phyloP scores from a whole-genome alignment of 2,329 filamentous ascomycete species.

The Colletotrichum sp. region DNA sequence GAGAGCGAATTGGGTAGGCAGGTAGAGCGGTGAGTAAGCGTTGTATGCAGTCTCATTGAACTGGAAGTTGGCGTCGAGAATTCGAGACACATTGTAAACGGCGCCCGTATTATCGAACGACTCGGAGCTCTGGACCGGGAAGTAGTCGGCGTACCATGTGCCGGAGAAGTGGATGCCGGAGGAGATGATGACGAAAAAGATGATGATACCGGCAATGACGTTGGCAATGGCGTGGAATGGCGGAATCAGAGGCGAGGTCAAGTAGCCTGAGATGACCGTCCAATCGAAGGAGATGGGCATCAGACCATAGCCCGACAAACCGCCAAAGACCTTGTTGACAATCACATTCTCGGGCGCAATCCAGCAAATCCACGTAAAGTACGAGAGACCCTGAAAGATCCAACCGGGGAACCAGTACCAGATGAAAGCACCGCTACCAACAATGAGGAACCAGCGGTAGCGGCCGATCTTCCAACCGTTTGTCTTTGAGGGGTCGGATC shows the following conservation, averaged over 20 bases:
- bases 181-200: slow-evolving; percentile 60
- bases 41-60: slow-evolving; percentile 67
- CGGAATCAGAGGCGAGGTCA: slow-evolving; percentile 61
- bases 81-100: slow-evolving; percentile 64
- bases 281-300: slow-evolving; percentile 72
- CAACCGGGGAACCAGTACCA: slow-evolving; percentile 70
- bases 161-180: slow-evolving; percentile 64
- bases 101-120: slow-evolving; percentile 69
- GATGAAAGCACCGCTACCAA: slow-evolving; percentile 53
- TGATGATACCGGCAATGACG: slow-evolving; percentile 56
- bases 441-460: slow-evolving; percentile 62
- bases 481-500: slow-evolving; percentile 53
- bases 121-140: slow-evolving; percentile 65
- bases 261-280: slow-evolving; percentile 63
- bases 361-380: slow-evolving; percentile 68
- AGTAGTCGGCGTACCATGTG: slow-evolving; percentile 61
- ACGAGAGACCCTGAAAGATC: slow-evolving; percentile 66
- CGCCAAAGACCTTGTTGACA: slow-evolving; percentile 71
- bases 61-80: slow-evolving; percentile 59
- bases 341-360: slow-evolving; percentile 64
- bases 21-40: slow-evolving; percentile 69
- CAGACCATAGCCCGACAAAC: slow-evolving; percentile 63
- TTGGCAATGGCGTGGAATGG: slow-evolving; percentile 67
- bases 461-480: slow-evolving; percentile 65
- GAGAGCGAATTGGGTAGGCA: slow-evolving; percentile 66